A percentile compares a stretch with the other conserved stretches of the same genome.
phyloP scores from a whole-genome alignment of 2,329 filamentous ascomycete species.

The Hirsutella minnesotensis region DNA sequence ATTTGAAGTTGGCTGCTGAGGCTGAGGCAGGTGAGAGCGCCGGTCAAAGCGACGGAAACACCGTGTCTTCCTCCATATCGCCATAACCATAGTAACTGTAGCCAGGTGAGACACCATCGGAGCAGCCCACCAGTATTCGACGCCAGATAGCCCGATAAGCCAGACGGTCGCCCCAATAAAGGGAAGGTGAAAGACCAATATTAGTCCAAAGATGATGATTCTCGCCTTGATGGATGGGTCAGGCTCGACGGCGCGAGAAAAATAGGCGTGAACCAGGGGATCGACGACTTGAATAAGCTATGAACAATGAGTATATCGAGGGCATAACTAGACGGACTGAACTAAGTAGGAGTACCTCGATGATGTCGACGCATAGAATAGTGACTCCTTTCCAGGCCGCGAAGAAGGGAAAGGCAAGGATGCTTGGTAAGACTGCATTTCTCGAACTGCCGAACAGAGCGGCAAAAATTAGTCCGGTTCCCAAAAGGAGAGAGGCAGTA shows the following conservation, averaged over 20 bases:
- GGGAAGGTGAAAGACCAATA: constrained; percentile 1
- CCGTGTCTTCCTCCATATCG: neutral
- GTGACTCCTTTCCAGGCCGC: constrained; percentile 1
- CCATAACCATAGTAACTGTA: neutral
- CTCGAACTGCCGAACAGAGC: neutral
- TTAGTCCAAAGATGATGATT: neutral
- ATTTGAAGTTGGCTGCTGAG: neutral
- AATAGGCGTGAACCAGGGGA: neutral
- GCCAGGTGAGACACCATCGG: neutral
- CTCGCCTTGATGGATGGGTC: neutral
- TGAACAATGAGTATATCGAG: neutral
- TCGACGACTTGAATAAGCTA: constrained; percentile 1
- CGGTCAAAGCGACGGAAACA: neutral
- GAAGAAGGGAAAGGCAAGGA: neutral
- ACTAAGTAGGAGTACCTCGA: neutral
- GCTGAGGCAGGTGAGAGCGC: neutral
- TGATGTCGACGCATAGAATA: neutral
- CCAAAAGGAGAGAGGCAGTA: neutral
- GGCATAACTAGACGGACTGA: neutral
- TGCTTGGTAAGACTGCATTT: neutral
- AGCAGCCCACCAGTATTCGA: neutral
- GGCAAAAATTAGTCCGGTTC: neutral
- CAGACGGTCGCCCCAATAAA: neutral
- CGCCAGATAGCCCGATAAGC: neutral
- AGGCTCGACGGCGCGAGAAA: neutral